phyloP scores from a whole-genome alignment of 768 basidiomycete genomes.

The Dictyophora rubrovolvata region DNA sequence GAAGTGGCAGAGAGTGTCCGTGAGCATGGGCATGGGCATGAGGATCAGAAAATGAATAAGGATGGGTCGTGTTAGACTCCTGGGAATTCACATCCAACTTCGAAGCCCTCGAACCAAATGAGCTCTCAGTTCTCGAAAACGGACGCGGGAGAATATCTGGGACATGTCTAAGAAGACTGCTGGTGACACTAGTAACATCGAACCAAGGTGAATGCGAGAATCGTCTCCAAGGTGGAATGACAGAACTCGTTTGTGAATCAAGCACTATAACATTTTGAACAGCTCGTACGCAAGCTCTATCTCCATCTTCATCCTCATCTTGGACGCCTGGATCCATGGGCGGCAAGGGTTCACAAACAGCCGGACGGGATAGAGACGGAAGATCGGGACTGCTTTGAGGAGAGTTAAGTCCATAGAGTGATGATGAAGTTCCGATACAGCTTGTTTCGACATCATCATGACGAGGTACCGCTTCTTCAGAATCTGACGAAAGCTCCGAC shows the following conservation, averaged over 20 bases:
- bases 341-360: background rate
- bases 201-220: background rate
- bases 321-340: background rate
- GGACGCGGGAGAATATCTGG: background rate
- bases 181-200: background rate
- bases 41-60: too few relatives aligned
- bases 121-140: background rate
- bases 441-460: background rate
- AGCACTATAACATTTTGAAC: background rate
- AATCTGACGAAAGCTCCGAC: background rate
- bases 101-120: background rate
- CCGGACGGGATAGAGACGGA: background rate
- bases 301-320: background rate
- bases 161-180: background rate
- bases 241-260: background rate
- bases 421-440: background rate
- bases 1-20: too few relatives aligned
- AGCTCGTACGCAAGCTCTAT: background rate
- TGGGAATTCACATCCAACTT: background rate
- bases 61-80: too few relatives aligned
- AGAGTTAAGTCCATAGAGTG: background rate
- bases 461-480: background rate
- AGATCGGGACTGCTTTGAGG: background rate
- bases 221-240: background rate
- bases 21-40: too few relatives aligned